Evolutionary conservation across 2,329 filamentous ascomycete genomes (phyloP).

Genomic region (Ascochyta pisi): DNA sequence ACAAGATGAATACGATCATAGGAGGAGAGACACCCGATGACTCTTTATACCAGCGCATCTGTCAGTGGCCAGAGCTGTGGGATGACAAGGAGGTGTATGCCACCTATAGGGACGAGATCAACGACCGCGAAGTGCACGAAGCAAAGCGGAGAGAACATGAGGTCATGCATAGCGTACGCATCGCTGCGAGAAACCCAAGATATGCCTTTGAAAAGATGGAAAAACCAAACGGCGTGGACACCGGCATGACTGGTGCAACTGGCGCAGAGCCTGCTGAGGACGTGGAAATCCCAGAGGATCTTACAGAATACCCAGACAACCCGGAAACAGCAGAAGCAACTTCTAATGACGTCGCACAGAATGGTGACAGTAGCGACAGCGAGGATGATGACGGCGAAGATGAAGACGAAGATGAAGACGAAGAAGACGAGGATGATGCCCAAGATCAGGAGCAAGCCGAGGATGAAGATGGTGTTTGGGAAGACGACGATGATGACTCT

Average conservation of each 20-base stretch:
- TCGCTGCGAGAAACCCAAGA: conserved; percentile 41
- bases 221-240: conserved; percentile 4
- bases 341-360: conserved; percentile 29
- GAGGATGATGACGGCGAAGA: conserved; percentile 21
- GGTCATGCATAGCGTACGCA: conserved; percentile 43
- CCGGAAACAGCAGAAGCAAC: conserved; percentile 36
- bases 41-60: conserved; percentile 39
- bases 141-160: conserved; percentile 39
- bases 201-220: conserved; percentile 46
- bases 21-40: conserved; percentile 43
- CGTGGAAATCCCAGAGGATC: conserved; percentile 37
- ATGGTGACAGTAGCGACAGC: conserved; percentile 20
- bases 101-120: conserved; percentile 39
- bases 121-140: conserved; percentile 29
- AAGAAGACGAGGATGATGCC: conserved; percentile 25
- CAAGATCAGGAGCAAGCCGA: conserved; percentile 22
- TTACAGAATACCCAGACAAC: conserved; percentile 41
- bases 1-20: conserved; percentile 68
- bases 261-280: conserved; percentile 29
- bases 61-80: conserved; percentile 44
- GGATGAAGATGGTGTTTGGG: conserved; percentile 26
- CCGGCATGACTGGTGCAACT: neutral
- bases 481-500: conserved; percentile 25
- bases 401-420: conserved; percentile 24
- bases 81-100: conserved; percentile 41